These are phyloP conservation scores for Achaetomiella virescens DNA, from an alignment of 495 filamentous ascomycete species.

Conservation along the genomic window DNA sequence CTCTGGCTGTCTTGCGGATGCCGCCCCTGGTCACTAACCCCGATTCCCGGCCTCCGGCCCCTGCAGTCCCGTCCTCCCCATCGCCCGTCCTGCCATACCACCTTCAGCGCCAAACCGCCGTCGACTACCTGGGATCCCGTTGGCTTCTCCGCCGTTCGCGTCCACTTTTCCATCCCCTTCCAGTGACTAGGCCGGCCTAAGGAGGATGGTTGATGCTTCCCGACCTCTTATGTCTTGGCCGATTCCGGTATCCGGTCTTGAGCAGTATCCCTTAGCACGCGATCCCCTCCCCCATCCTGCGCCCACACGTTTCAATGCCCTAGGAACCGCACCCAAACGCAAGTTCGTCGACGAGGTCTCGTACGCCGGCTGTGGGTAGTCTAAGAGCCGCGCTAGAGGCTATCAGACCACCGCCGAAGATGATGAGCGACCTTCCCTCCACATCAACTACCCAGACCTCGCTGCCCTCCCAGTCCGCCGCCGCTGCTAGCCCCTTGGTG, in stretches of 20 bases:
- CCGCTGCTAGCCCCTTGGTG: slow-evolving; percentile 4
- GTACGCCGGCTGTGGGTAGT: neutral
- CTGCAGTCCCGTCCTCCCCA: too few species aligned
- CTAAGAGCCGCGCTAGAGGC: neutral
- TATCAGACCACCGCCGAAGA: neutral
- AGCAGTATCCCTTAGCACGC: slow-evolving; percentile 3
- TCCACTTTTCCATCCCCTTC: neutral
- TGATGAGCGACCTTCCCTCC: slow-evolving; percentile 16
- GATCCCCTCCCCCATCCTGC: neutral
- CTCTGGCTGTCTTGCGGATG: too few species aligned
- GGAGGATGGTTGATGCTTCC: neutral
- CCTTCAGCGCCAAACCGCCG: too few species aligned
- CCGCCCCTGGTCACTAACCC: too few species aligned
- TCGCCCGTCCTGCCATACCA: too few species aligned
- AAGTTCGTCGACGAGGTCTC: neutral
- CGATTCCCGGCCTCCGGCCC: too few species aligned
- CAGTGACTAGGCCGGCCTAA: neutral
- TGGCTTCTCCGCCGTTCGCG: neutral
- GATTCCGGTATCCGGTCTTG: neutral
- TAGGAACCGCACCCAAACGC: neutral
- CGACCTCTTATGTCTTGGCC: slow-evolving; percentile 7
- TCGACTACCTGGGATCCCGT: too few species aligned
- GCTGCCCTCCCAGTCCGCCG: neutral
- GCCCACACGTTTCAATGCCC: neutral
- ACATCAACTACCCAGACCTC: slow-evolving; percentile 12